Conservation (phyloP, 306 rosid genomes). For the Ormosia emarginata region DNA sequence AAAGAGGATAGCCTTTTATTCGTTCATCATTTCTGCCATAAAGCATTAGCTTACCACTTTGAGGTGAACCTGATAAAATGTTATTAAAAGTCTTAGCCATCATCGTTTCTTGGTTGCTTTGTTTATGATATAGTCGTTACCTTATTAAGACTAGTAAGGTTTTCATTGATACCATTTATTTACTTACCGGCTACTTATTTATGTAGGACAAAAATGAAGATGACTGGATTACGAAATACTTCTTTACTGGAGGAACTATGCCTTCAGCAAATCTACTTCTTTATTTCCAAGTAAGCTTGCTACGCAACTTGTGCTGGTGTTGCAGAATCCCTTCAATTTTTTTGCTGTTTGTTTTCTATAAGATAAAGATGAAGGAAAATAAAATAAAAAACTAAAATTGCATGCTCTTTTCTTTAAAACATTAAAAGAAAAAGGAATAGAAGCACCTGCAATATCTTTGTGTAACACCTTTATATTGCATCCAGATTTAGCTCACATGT, state of each 20-base stretch:
- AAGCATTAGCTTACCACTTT: constrained; percentile 83
- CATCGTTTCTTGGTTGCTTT: constrained; percentile 3
- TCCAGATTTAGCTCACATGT: not conserved
- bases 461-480: not conserved
- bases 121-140: not conserved
- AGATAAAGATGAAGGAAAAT: not conserved
- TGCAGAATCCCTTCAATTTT: not conserved
- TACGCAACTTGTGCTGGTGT: not conserved
- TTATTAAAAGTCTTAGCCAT: not conserved
- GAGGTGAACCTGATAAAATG: constrained; percentile 52
- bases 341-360: not conserved
- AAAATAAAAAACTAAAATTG: not conserved
- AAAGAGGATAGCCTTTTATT: constrained; percentile 72
- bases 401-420: not conserved
- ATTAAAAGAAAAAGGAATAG: not conserved
- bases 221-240: constrained; percentile 88
- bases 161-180: not conserved
- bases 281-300: constrained; percentile 70
- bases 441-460: not conserved
- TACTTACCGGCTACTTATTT: not conserved
- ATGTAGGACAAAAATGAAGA: constrained; percentile 76
- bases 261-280: constrained; percentile 90
- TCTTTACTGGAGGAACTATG: constrained; percentile 93
- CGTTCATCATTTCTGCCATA: constrained; percentile 83
- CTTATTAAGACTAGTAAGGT: not conserved